phyloP scores from a whole-genome alignment of 2,329 filamentous ascomycete genomes.

The Sporothrix brunneoviolacea region DNA sequence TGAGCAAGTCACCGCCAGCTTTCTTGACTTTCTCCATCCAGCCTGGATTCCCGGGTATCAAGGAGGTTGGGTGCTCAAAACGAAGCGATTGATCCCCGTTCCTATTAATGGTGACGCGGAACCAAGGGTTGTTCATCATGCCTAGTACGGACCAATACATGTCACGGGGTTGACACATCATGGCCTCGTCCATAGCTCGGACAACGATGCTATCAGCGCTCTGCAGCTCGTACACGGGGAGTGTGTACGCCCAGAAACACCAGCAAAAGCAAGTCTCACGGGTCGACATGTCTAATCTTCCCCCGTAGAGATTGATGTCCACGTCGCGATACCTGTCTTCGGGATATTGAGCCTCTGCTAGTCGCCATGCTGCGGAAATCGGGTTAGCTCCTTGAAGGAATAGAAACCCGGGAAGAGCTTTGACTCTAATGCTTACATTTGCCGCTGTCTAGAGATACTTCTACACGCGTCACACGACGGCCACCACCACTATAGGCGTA shows the following conservation, averaged over 20 bases:
- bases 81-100: slow-evolving; percentile 52
- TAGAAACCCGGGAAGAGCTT: too few relatives aligned
- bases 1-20: slow-evolving; percentile 68
- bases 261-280: slow-evolving; percentile 17
- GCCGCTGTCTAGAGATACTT: slow-evolving; percentile 77
- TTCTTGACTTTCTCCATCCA: slow-evolving; percentile 95
- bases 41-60: slow-evolving; percentile 67
- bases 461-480: slow-evolving; percentile 72
- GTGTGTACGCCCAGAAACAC: slow-evolving; percentile 55
- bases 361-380: slow-evolving; percentile 52
- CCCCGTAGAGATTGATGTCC: slow-evolving; percentile 48
- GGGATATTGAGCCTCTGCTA: slow-evolving; percentile 72
- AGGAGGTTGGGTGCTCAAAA: slow-evolving; percentile 87
- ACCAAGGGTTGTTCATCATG: slow-evolving; percentile 99
- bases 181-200: slow-evolving; percentile 81
- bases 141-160: slow-evolving; percentile 95
- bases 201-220: slow-evolving; percentile 68
- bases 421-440: slow-evolving; percentile 29
- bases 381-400: too few relatives aligned
- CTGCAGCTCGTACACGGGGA: slow-evolving; percentile 55
- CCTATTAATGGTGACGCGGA: slow-evolving; percentile 67
- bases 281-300: slow-evolving; percentile 83
- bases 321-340: slow-evolving; percentile 71
- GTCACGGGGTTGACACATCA: slow-evolving; percentile 80
- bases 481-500: slow-evolving; percentile 89